Evolutionary conservation across 345 rosid species (phyloP), one percentile per base, ranked within the genome.

Genomic region (Barbarea vulgaris): DNA sequence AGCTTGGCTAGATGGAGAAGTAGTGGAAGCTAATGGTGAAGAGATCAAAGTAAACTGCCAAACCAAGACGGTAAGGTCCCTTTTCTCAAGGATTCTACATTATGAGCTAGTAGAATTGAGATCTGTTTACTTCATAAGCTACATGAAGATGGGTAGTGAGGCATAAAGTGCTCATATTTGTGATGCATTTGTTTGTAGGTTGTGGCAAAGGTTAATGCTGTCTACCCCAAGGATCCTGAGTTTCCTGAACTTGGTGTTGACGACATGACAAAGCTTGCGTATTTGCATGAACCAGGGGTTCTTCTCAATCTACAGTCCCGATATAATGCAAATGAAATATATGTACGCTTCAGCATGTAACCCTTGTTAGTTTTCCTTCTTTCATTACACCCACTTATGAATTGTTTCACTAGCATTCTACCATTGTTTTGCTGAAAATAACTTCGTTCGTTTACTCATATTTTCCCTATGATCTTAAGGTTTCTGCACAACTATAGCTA

Each of bases 251-350:
- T 82, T 37, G 99, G 99, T 2, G 90, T 92, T 77, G 99, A 95
- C 63, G 99, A 95, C 82, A 92, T 95, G 99, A 92, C 96, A 58
- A 95, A 83, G 85, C 87, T 95, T 67, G 89, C 99, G 41, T 90
- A 95, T 87, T 76, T 95, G 68, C 99, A 95, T 70, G 99, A 92
- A 82, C 98, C 99, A 37, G 99, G 99, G 75, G 94, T 95, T 76
- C 81, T 95, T 66, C 86, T 84, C 73, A 95, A 95, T 83, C 86
- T 95, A 53, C 82, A 80, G 77, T 46, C 83, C 30, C 85, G 99
- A 75, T 95, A 80, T 78, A 88, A 89, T 73, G 77, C 84, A 22
- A 87, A 88, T 82, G 99, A 92, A 82, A 95, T 95, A 72, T 95
- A 95, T 85, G 99, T 95, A 83, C 84, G 98, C 82, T 77, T 59